Conservation (phyloP, 306 rosid species). For the Luffa aegyptiaca region DNA sequence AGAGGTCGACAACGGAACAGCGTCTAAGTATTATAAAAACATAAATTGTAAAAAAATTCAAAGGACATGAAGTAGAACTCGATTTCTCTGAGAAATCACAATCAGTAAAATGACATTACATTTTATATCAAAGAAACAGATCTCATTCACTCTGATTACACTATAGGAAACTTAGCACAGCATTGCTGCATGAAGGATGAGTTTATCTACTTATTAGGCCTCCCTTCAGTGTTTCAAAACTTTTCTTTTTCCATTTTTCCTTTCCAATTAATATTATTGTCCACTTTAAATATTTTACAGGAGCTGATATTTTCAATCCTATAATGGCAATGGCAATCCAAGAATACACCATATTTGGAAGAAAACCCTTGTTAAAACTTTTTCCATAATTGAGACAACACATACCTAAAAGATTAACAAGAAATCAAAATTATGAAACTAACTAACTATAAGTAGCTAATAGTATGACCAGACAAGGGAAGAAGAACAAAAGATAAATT, state of each 20-base stretch:
- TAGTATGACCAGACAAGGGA: neutral
- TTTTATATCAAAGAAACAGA: neutral
- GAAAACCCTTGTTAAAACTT: neutral
- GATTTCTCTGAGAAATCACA: neutral
- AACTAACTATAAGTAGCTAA: neutral
- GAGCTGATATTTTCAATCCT: neutral
- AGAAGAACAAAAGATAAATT: neutral
- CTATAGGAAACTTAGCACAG: neutral
- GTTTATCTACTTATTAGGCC: neutral
- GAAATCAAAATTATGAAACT: neutral
- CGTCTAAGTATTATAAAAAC: conserved; percentile 25
- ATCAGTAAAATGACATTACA: neutral
- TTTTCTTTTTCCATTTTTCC: neutral
- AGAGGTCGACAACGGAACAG: conserved; percentile 14
- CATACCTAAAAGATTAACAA: neutral
- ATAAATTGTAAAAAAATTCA: neutral
- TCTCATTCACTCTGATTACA: neutral
- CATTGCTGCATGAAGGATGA: neutral
- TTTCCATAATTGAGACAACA: neutral
- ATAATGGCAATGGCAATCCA: neutral
- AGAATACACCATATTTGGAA: neutral
- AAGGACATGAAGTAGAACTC: neutral
- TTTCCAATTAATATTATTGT: neutral
- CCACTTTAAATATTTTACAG: neutral
- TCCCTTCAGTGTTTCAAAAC: neutral